Evolutionary conservation across 2,329 filamentous ascomycete genomes (phyloP).

Genomic region (Diaporthe ilicicola): DNA sequence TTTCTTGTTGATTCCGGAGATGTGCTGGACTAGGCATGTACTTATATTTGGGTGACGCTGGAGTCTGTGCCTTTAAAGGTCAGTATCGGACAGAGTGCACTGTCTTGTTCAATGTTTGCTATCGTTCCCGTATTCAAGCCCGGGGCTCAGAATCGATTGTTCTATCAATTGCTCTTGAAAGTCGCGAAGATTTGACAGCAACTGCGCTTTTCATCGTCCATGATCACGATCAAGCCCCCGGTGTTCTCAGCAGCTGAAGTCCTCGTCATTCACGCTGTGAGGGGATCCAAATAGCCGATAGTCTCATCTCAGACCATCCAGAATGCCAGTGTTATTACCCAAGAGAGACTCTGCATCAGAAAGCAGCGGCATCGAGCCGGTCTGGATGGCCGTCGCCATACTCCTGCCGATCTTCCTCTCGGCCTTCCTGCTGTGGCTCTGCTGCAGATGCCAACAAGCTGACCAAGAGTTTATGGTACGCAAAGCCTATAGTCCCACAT

Average conservation of each 20-base stretch:
- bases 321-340: slow-evolving; percentile 4
- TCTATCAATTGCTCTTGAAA: no score
- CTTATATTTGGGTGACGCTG: neutral
- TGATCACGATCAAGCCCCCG: no score
- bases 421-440: slow-evolving; percentile 6
- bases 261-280: neutral
- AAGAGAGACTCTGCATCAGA: slow-evolving; percentile 11
- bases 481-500: neutral
- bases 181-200: no score
- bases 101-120: neutral
- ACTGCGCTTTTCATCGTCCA: neutral
- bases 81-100: no score
- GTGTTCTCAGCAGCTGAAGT: no score
- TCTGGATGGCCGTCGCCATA: slow-evolving; percentile 27
- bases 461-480: neutral
- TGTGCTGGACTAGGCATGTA: neutral
- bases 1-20: neutral
- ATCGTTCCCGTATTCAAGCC: no score
- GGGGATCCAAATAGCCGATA: neutral
- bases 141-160: no score
- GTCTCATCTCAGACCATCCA: neutral
- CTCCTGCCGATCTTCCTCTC: slow-evolving; percentile 16
- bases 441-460: neutral
- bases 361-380: slow-evolving; percentile 14
- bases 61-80: neutral